Base-by-base conservation (phyloP, 306 rosid species). In the Clitoria ternatea region DNA sequence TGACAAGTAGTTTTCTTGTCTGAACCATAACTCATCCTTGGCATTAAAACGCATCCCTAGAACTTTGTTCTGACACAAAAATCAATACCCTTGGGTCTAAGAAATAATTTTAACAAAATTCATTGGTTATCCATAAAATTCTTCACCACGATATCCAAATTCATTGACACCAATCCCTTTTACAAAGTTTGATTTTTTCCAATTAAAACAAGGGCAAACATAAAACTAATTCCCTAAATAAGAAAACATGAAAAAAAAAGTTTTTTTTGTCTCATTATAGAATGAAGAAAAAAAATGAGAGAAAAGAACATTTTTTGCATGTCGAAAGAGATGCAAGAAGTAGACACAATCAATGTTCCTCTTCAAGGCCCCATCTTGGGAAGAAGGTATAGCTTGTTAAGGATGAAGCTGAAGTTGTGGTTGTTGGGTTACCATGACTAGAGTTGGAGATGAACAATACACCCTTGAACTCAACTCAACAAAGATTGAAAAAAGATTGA, bases 311-410 rank as follows among this genome's bases (percentile, higher is more conserved):
- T 93, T 91, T 95, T 83, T 89, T 95, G 87, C 99, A 95, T 61
- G 99, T 91, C 73, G 91, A 81, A 18, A 97, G 99, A 35, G 99
- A 95, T 4, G 99, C 99, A 5, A 95, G 92, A 82, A 95, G 92
- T 95, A 95, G 36, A 95, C 99, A 43, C 99, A 95, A 75, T 95
- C 99, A 59, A 97, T 91, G 75, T 86, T 95, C 48, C 97, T 83
- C 86, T 95, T 95, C 72, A 89, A 47, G 44, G 92, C 94, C 79
- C 91, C 97, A 35, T 95, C 99, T 53, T 91, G 91, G 0, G 90
- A 81, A 63, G 97, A 69, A 27, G 91, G 24, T 14, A 79, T 9
- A 5, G 89, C 49, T 10, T 66, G 79, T 17, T 56, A 73, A 23
- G 85, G 42, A 64, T 83, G 87, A 54, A 77, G 66, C 43, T 67